Base-by-base conservation (phyloP, 1,139 yeast genomes). In the Arxiozyma slooffiae region DNA sequence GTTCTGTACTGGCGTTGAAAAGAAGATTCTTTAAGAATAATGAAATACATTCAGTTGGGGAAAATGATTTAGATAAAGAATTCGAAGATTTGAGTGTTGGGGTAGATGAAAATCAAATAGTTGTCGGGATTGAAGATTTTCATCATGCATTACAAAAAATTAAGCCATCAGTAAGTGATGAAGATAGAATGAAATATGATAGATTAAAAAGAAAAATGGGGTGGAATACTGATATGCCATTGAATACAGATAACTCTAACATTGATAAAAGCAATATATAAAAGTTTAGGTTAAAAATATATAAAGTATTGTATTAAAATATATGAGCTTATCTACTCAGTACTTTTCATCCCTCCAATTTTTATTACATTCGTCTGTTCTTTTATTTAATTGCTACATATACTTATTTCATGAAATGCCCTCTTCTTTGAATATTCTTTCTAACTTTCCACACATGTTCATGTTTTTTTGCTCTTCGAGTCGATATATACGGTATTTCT, bases 91-190 rank as follows among this genome's bases (percentile, higher is more conserved):
- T 79, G 59, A 78, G 75, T 55, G 71, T 67, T 16, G 67, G 66
- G 18, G 72, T 69, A 34, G 64, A 67, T 37, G 65, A 61, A 48
- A 71, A 66, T 38, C 63, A 53, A 50, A 75, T 87, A 9, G 60
- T 68, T 17, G 95, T 92, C 11, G 77, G 82, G 0, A 67, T 67
- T 52, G 75, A 71, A 1, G 95, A 92, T 66, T 92, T 92, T 60
- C 74, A 74, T 43, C 66, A 61, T 22, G 97, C 98, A 0, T 76
- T 92, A 53, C 71, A 72, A 38, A 79, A 79, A 55, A 87, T 92
- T 17, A 82, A 84, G 55, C 97, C 98, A 1, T 86, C 96, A 67
- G 98, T 92, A 3, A 82, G 89, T 58, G 97, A 89, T 62, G 75
- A 74, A 55, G 98, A 92, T 62, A 78, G 97, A 55, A 64, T 72